These are phyloP conservation scores for Phyllosticta paracitricarpa DNA, from an alignment of 2,329 filamentous ascomycete species.

Conservation along the genomic window DNA sequence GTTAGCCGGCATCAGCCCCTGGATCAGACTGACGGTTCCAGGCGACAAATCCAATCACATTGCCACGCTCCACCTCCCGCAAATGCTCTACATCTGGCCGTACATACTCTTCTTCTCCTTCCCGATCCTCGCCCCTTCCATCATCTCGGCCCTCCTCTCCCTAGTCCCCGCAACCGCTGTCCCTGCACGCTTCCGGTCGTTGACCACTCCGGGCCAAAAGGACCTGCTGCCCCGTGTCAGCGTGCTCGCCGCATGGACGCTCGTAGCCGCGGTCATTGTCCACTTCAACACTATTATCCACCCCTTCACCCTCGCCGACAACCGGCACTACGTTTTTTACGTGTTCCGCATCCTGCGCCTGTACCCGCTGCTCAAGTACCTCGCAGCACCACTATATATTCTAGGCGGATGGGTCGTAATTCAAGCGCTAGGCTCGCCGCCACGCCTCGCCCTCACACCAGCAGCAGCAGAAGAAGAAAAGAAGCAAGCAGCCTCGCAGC, in stretches of 20 bases:
- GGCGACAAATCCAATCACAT: constrained; percentile 93
- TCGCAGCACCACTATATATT: constrained; percentile 61
- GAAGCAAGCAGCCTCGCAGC: neutral
- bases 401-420: constrained; percentile 59
- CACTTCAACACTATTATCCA: constrained; percentile 87
- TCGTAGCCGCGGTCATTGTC: constrained; percentile 42
- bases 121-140: constrained; percentile 44
- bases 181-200: neutral
- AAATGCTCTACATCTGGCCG: constrained; percentile 94
- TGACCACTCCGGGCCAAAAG: neutral
- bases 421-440: constrained; percentile 42
- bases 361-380: constrained; percentile 54
- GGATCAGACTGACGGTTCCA: constrained; percentile 23
- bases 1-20: constrained; percentile 13
- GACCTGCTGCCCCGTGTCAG: constrained; percentile 25
- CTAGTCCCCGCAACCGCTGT: neutral
- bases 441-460: neutral
- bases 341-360: constrained; percentile 73
- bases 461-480: neutral
- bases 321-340: constrained; percentile 96
- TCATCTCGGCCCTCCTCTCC: neutral
- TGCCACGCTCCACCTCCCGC: constrained; percentile 76
- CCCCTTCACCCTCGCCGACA: constrained; percentile 92
- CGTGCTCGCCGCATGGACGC: constrained; percentile 12
- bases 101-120: constrained; percentile 83